Evolutionary conservation across 2,329 filamentous ascomycete species (phyloP).

Genomic region (Alternaria angustiovoidea): DNA sequence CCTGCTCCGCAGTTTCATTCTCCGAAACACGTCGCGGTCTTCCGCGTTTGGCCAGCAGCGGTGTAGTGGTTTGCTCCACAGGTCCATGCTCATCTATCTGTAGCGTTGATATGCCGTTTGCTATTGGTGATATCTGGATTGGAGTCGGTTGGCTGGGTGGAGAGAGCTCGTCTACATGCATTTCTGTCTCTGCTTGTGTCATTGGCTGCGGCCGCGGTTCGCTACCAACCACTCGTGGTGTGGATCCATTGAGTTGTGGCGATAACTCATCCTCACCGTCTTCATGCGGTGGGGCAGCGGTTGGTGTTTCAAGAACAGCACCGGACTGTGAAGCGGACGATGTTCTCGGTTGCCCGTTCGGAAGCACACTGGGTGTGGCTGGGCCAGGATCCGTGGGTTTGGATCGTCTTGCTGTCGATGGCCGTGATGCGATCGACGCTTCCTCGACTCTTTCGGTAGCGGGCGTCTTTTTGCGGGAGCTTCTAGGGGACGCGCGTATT

Average conservation of each 20-base stretch:
- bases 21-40: conserved; percentile 11
- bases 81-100: not conserved
- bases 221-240: conserved; percentile 8
- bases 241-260: conserved; percentile 17
- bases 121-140: conserved; percentile 11
- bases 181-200: conserved; percentile 21
- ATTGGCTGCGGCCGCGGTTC: conserved; percentile 5
- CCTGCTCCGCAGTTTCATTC: not conserved
- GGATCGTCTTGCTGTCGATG: conserved; percentile 21
- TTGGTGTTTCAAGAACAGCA: conserved; percentile 24
- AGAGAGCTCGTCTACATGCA: conserved; percentile 31
- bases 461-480: conserved; percentile 17
- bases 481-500: conserved; percentile 9
- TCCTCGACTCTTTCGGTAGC: conserved; percentile 7
- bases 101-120: not conserved
- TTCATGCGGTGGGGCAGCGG: conserved; percentile 22
- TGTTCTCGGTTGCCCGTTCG: conserved; percentile 19
- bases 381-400: conserved; percentile 33
- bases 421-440: conserved; percentile 22
- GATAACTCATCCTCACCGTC: conserved; percentile 43
- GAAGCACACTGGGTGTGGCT: conserved; percentile 34
- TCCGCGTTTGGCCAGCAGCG: conserved; percentile 8
- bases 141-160: conserved; percentile 17
- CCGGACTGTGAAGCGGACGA: conserved; percentile 22
- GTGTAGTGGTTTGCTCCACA: not conserved